Percentiles rank a stretch among this genome's conserved stretches.
Evolutionary conservation across 2,329 filamentous ascomycete genomes (phyloP).

Genomic region (Alternaria burnsii): DNA sequence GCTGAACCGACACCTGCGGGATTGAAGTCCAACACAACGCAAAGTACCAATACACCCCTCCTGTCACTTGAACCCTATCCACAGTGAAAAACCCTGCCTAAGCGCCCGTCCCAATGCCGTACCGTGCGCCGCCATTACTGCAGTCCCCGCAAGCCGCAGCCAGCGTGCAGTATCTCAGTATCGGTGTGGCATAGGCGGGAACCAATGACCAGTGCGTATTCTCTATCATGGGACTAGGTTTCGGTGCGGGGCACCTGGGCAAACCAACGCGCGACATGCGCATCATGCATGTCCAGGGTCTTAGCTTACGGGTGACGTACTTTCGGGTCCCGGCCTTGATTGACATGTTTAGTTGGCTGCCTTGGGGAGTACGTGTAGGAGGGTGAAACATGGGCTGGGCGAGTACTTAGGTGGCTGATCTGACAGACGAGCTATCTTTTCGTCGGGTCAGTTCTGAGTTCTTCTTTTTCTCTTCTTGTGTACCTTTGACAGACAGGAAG

Average conservation of each 20-base stretch:
- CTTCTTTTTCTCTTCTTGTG: neutral
- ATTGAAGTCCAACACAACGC: neutral
- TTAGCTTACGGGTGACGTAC: constrained; percentile 13
- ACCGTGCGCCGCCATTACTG: neutral
- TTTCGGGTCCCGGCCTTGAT: constrained; percentile 6
- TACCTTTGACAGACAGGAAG: constrained; percentile 2
- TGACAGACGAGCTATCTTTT: neutral
- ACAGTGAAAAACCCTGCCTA: constrained; percentile 6
- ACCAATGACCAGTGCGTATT: constrained; percentile 11
- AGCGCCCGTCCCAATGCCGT: constrained; percentile 15
- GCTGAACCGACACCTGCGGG: neutral
- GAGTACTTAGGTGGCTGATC: constrained; percentile 4
- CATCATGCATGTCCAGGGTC: constrained; percentile 2
- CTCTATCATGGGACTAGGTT: constrained; percentile 16
- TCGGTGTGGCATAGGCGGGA: constrained; percentile 5
- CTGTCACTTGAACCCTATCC: neutral
- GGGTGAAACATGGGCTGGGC: neutral
- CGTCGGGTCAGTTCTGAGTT: neutral
- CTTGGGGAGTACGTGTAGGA: neutral
- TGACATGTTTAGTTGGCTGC: neutral
- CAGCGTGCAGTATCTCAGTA: constrained; percentile 1
- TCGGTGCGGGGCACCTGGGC: constrained; percentile 11
- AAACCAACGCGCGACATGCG: constrained; percentile 2
- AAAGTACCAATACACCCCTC: constrained; percentile 7
- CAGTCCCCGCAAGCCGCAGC: neutral